Evolutionary conservation across 345 rosid genomes (phyloP), one percentile per base, ranked within the genome.

Genomic region (Ailanthus altissimus): DNA sequence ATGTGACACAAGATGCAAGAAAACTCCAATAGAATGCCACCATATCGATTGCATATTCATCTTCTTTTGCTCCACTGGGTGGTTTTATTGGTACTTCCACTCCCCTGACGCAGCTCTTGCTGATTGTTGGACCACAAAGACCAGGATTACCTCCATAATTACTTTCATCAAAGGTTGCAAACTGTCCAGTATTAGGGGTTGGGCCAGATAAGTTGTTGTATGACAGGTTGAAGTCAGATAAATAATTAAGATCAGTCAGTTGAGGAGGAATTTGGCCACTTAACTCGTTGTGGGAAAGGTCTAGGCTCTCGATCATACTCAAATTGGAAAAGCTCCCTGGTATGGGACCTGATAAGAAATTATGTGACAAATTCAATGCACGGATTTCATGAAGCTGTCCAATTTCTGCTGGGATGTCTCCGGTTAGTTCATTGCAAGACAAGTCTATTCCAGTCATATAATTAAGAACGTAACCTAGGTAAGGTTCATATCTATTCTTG

Each of bases 401-500:
- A 0, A 79, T 72, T 63, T 71, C 56, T 60, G 71, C 5, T 0
- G 82, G 82, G 21, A 79, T 79, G 0, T 61, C 46, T 14, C 85
- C 78, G 0, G 67, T 76, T 56, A 79, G 68, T 50, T 83, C 73
- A 6, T 79, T 83, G 78, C 77, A 59, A 4, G 73, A 83, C 43
- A 83, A 63, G 67, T 83, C 81, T 18, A 83, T 15, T 4, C 81
- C 78, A 76, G 58, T 60, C 60, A 23, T 73, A 9, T 43, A n/a
- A 0, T 43, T 21, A n/a, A 66, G 50, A 43, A 12, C 4, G 7
- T 11, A 62, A 56, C 82, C 72, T 38, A 53, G 36, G 80, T 79
- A 82, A 36, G 63, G 72, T 6, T 79, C 65, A 23, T 76, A 75
- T 13, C 85, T 79, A 56, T 53, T 72, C 65, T 82, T 82, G 50